Conservation (phyloP, 768 basidiomycete genomes). For the Fomitopsis serialis region DNA sequence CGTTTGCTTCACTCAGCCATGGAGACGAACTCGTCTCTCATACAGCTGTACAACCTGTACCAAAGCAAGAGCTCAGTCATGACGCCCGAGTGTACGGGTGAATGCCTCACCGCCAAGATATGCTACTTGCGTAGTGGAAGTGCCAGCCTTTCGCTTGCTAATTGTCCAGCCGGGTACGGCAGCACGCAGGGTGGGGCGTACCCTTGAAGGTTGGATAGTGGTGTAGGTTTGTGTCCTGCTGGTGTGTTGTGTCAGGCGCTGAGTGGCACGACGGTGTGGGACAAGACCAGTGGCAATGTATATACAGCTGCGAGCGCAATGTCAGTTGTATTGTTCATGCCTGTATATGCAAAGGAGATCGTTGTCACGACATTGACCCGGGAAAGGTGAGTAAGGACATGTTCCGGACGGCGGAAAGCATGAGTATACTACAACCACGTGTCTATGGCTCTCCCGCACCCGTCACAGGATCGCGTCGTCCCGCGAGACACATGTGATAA, state of each 20-base stretch:
- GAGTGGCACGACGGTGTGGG: too few species aligned
- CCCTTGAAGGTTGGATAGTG: neutral
- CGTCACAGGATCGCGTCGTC: slow-evolving; percentile 1
- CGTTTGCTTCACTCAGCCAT: slow-evolving; percentile 38
- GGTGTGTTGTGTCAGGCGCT: too few species aligned
- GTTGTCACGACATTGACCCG: too few species aligned
- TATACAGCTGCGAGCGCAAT: too few species aligned
- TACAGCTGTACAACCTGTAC: slow-evolving; percentile 55
- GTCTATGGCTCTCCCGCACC: neutral
- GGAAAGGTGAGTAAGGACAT: too few species aligned
- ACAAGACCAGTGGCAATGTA: too few species aligned
- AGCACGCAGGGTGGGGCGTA: slow-evolving; percentile 39
- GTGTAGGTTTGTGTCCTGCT: too few species aligned
- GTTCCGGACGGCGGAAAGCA: too few species aligned
- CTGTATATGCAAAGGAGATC: too few species aligned
- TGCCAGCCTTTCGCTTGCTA: slow-evolving; percentile 48
- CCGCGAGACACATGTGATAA: neutral
- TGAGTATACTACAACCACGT: too few species aligned
- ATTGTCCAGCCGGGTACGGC: slow-evolving; percentile 56
- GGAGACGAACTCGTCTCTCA: slow-evolving; percentile 44
- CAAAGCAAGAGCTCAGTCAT: slow-evolving; percentile 64
- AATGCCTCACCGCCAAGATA: slow-evolving; percentile 57
- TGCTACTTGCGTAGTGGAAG: slow-evolving; percentile 79
- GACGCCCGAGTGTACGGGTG: slow-evolving; percentile 49
- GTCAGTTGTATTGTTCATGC: too few species aligned